Conservation (phyloP, 495 filamentous ascomycete species). For the Monascus purpureus region DNA sequence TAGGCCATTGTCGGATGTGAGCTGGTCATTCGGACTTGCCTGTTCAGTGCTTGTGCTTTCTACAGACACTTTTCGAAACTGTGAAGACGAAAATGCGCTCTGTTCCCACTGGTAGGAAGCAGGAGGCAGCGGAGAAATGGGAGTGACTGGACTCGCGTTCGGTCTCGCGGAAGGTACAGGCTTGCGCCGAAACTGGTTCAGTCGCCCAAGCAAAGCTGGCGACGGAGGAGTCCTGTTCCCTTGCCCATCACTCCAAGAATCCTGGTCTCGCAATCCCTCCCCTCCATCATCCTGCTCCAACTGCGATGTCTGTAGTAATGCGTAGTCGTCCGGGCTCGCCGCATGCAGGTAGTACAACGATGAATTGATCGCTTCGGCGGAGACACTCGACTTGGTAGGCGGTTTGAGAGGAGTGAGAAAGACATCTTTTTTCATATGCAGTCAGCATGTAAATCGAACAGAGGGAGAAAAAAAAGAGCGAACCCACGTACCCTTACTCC, state of each 20-base stretch:
- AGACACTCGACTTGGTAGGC: slow-evolving; percentile 64
- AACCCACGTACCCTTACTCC: slow-evolving; percentile 64
- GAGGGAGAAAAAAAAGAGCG: not conserved
- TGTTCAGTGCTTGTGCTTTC: too few relatives aligned
- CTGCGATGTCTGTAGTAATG: slow-evolving; percentile 32
- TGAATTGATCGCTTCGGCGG: slow-evolving; percentile 70
- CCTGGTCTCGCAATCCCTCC: slow-evolving; percentile 32
- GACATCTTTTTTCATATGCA: slow-evolving; percentile 44
- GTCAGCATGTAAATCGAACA: not conserved
- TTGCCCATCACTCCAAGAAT: slow-evolving; percentile 10
- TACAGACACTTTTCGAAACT: too few relatives aligned
- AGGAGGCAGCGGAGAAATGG: too few relatives aligned
- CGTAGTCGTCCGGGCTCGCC: slow-evolving; percentile 46
- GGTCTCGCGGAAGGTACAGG: too few relatives aligned
- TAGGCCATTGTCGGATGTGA: too few relatives aligned
- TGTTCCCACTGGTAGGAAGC: too few relatives aligned
- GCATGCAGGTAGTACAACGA: slow-evolving; percentile 88
- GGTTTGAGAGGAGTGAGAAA: slow-evolving; percentile 90
- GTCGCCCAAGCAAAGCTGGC: slow-evolving; percentile 16
- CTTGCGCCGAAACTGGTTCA: slow-evolving; percentile 31
- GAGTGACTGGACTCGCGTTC: too few relatives aligned
- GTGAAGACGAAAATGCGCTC: too few relatives aligned
- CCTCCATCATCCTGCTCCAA: slow-evolving; percentile 23
- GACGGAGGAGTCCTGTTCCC: slow-evolving; percentile 11
- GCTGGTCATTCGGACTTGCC: too few relatives aligned